These are phyloP conservation scores for Stachybotrys elegans DNA, from an alignment of 2,329 filamentous ascomycete genomes.

Conservation along the genomic window DNA sequence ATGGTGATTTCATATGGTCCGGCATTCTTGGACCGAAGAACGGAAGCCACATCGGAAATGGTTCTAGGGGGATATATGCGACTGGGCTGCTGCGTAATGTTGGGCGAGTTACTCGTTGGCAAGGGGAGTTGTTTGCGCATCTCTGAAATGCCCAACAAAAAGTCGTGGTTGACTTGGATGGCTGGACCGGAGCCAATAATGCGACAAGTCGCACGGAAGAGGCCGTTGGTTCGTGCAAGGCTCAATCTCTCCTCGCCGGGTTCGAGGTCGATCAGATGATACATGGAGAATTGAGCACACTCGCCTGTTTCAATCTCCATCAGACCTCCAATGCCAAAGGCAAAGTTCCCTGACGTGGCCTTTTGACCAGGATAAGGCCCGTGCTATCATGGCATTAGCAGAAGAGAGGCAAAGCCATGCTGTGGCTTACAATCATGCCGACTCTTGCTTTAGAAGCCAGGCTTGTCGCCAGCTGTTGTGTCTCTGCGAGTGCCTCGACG, in stretches of 20 bases:
- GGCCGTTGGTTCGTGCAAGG: background rate
- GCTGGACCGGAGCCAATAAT: slow-evolving; percentile 6
- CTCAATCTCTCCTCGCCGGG: slow-evolving; percentile 16
- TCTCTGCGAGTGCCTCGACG: slow-evolving; percentile 38
- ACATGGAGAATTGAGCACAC: slow-evolving; percentile 39
- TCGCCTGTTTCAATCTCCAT: slow-evolving; percentile 25
- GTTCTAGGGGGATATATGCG: background rate
- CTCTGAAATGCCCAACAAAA: background rate
- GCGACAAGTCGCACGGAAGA: slow-evolving; percentile 4
- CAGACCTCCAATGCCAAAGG: slow-evolving; percentile 22
- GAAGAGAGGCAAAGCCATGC: no score
- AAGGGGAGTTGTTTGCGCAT: background rate
- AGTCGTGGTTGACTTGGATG: background rate
- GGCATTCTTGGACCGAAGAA: slow-evolving; percentile 44
- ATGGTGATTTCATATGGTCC: slow-evolving; percentile 43
- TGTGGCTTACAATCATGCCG: slow-evolving; percentile 16
- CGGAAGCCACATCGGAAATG: slow-evolving; percentile 29
- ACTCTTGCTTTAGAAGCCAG: slow-evolving; percentile 22
- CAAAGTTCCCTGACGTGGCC: slow-evolving; percentile 49
- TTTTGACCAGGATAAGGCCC: slow-evolving; percentile 43
- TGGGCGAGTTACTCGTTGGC: background rate
- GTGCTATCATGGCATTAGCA: slow-evolving; percentile 24
- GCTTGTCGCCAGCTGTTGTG: slow-evolving; percentile 38
- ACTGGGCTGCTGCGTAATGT: background rate
- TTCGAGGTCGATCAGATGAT: slow-evolving; percentile 42